Percentiles rank a stretch among this genome's conserved stretches.
Conservation (phyloP, 495 filamentous ascomycete genomes). For the Neurospora sublineolata region DNA sequence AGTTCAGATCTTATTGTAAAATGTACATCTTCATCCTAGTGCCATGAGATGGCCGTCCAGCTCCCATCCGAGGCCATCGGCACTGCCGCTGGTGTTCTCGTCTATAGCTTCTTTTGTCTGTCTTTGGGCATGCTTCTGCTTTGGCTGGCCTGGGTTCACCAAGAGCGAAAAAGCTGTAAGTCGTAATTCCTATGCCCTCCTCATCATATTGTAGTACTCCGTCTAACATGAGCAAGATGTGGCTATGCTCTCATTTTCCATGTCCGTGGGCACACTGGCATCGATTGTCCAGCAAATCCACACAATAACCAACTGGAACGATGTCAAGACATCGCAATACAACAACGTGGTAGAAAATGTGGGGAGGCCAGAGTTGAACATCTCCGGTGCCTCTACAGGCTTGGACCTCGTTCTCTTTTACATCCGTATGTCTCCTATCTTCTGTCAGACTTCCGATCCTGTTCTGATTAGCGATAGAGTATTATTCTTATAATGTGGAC, state of each 20-base stretch:
- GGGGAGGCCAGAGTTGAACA: slow-evolving; percentile 31
- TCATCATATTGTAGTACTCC: neutral
- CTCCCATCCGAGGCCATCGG: slow-evolving; percentile 30
- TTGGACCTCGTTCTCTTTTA: slow-evolving; percentile 36
- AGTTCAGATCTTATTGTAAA: neutral
- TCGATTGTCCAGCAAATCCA: slow-evolving; percentile 38
- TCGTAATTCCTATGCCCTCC: neutral
- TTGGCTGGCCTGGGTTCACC: slow-evolving; percentile 31
- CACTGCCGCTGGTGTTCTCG: slow-evolving; percentile 25
- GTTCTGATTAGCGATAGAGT: slow-evolving; percentile 22
- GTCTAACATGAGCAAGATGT: slow-evolving; percentile 24
- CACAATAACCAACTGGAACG: slow-evolving; percentile 29
- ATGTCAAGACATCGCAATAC: slow-evolving; percentile 32
- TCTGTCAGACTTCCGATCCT: neutral
- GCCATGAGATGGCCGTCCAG: slow-evolving; percentile 25
- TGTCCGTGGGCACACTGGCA: slow-evolving; percentile 25
- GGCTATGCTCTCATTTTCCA: slow-evolving; percentile 28
- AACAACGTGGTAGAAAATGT: slow-evolving; percentile 23
- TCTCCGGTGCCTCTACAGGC: slow-evolving; percentile 32
- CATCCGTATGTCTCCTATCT: slow-evolving; percentile 24
- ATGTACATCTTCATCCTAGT: neutral
- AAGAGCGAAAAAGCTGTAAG: slow-evolving; percentile 38
- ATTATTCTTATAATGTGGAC: slow-evolving; percentile 39
- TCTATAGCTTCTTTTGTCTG: slow-evolving; percentile 34
- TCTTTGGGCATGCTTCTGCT: slow-evolving; percentile 23